Evolutionary conservation across 257 asterid genomes (phyloP), one percentile per base, ranked within the genome.

Genomic region (Nicotiana tomentosiformis): DNA sequence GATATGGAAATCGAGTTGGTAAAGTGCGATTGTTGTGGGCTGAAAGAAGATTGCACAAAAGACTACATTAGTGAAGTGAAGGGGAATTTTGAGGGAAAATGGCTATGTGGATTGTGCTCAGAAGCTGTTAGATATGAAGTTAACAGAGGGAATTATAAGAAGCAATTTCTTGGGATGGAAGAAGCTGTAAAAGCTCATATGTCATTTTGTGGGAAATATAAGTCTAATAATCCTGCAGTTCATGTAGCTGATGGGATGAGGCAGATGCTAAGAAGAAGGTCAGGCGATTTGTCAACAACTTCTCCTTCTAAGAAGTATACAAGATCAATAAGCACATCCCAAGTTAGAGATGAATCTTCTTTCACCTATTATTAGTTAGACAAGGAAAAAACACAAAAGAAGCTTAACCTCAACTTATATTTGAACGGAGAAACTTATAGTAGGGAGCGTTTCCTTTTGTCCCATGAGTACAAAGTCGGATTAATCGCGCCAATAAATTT

Each of bases 181-280:
- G 99, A 95, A 61, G 98, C 98, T n/a, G 89, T 95, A n/a, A 91
- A 81, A 58, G 98, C 95, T 58, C 99, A 94, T 81, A 94, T 95
- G 94, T 90, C 97, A 0, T 95, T 94, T 53, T 95, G 97, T 20
- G 77, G 95, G n/a, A 95, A 94, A 81, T 90, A 89, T 64, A 90
- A 84, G 39, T 87, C 92, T n/a, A 95, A 23, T 74, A 74, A 93
- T 85, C 99, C 99, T 57, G 98, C 99, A 5, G 84, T 85, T 16
- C 86, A 88, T 0, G 97, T 95, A 5, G 97, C 99, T 46, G 99
- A 95, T 82, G 99, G 97, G 51, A 92, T 95, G 96, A 88, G 89
- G 66, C 97, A 91, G 88, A 93, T 95, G 97, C 74, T 95, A 1
- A 87, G 98, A 55, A 90, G 97, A 82, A 88, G 98, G 70, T 84